Evolutionary conservation across 1,139 yeast genomes (phyloP).

Genomic region (Ogataea hybrid): DNA sequence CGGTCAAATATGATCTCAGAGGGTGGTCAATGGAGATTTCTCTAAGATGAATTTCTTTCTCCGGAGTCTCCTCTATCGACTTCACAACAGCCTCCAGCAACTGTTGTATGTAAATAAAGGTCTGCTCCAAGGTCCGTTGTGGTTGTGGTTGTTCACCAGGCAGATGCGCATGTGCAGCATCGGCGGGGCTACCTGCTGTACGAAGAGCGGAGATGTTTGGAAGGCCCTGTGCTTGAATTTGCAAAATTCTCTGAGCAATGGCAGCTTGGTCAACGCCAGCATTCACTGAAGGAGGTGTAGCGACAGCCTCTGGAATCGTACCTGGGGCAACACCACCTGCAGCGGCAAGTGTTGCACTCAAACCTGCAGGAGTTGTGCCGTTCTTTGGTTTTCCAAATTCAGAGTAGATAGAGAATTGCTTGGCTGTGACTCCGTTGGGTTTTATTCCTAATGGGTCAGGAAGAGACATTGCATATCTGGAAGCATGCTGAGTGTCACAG

Average conservation of each 20-base stretch:
- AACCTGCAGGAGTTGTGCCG: slow-evolving; percentile 18
- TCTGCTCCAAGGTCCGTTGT: slow-evolving; percentile 34
- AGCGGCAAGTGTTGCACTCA: slow-evolving; percentile 10
- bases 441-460: slow-evolving; percentile 89
- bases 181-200: neutral
- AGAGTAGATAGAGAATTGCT: slow-evolving; percentile 79
- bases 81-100: slow-evolving; percentile 42
- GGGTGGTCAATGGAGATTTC: slow-evolving; percentile 64
- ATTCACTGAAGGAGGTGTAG: slow-evolving; percentile 17
- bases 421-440: slow-evolving; percentile 70
- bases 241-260: slow-evolving; percentile 19
- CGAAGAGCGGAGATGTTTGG: slow-evolving; percentile 1
- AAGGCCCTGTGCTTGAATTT: slow-evolving; percentile 23
- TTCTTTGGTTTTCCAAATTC: slow-evolving; percentile 56
- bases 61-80: slow-evolving; percentile 24
- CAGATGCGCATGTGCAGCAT: slow-evolving; percentile 7
- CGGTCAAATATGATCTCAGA: slow-evolving; percentile 62
- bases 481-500: slow-evolving; percentile 41
- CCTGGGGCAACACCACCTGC: slow-evolving; percentile 10
- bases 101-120: slow-evolving; percentile 32
- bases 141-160: slow-evolving; percentile 34
- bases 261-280: slow-evolving; percentile 18
- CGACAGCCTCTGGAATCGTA: slow-evolving; percentile 11
- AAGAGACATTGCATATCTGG: slow-evolving; percentile 67
- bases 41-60: slow-evolving; percentile 44